A percentile compares a stretch with the other conserved stretches of the same genome.
phyloP scores from a whole-genome alignment of 169 alveolate genomes.

The Sarcocystis neurona region DNA sequence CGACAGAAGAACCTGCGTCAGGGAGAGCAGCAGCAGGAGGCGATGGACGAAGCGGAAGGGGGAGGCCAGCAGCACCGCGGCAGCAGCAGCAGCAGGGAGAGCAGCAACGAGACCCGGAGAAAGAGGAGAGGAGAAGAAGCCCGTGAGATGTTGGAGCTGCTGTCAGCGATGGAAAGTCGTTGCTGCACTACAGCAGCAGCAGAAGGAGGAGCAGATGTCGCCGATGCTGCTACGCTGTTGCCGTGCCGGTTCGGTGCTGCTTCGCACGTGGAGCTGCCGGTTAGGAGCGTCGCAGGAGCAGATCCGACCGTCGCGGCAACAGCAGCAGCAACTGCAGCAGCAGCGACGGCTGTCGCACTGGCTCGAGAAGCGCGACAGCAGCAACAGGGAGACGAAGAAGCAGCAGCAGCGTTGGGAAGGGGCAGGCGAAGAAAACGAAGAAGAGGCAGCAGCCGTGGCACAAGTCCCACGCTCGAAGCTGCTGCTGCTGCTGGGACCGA shows the following conservation, averaged over 20 bases:
- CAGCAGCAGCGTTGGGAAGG: conserved; percentile 33
- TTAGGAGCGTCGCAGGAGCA: background rate
- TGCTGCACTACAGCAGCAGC: no score
- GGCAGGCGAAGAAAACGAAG: no score
- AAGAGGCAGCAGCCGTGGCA: conserved; percentile 31
- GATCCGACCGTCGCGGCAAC: background rate
- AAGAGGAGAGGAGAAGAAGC: background rate
- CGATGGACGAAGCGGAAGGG: background rate
- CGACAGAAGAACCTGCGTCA: no score
- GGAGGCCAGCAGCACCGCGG: background rate
- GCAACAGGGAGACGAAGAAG: conserved; percentile 24
- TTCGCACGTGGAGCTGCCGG: background rate
- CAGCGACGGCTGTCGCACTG: background rate
- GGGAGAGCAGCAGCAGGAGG: background rate
- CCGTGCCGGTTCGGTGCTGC: no score
- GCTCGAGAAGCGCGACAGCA: background rate
- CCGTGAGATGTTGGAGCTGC: background rate
- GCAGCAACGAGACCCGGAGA: background rate
- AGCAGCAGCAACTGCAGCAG: background rate
- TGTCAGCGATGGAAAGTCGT: no score
- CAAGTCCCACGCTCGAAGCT: conserved; percentile 26
- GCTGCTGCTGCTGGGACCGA: background rate
- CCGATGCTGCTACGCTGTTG: no score
- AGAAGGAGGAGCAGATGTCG: conserved; percentile 6
- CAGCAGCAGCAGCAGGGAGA: background rate